These are phyloP conservation scores for Phytopythium delawarense DNA, from an alignment of 352 stramenopile species.

Conservation along the genomic window DNA sequence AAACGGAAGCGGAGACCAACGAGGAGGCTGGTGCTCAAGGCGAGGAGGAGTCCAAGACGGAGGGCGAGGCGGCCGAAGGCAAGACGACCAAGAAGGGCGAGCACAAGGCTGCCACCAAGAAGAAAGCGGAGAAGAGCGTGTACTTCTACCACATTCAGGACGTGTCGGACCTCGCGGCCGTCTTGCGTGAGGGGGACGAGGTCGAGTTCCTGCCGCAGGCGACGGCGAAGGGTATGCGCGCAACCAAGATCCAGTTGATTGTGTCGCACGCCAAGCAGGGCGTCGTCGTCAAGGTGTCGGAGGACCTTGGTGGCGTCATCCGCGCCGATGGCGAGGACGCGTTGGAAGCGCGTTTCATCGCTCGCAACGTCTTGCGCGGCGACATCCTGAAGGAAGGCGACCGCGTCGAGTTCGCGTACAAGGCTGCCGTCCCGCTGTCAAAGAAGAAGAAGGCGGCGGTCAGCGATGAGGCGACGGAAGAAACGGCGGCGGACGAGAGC, in stretches of 20 bases:
- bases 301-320: slow-evolving; percentile 58
- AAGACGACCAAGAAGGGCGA: background rate
- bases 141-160: slow-evolving; percentile 73
- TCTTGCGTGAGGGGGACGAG: slow-evolving; percentile 70
- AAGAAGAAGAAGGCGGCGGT: slow-evolving; percentile 20
- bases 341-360: slow-evolving; percentile 39
- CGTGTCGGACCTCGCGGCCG: slow-evolving; percentile 38
- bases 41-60: slow-evolving; percentile 4
- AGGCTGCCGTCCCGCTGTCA: slow-evolving; percentile 16
- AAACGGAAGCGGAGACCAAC: slow-evolving; percentile 12
- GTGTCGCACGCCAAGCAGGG: slow-evolving; percentile 52
- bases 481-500: slow-evolving; percentile 7
- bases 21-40: slow-evolving; percentile 3
- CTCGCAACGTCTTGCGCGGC: slow-evolving; percentile 51
- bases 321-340: slow-evolving; percentile 34
- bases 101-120: slow-evolving; percentile 5
- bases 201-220: slow-evolving; percentile 58
- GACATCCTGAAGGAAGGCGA: slow-evolving; percentile 61
- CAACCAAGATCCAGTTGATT: slow-evolving; percentile 51
- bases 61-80: background rate
- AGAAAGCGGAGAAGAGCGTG: slow-evolving; percentile 21
- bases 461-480: slow-evolving; percentile 11
- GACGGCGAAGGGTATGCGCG: slow-evolving; percentile 41
- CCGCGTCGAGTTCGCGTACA: slow-evolving; percentile 67
- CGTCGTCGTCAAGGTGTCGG: slow-evolving; percentile 39